Evolutionary conservation across 495 filamentous ascomycete genomes (phyloP).

Genomic region (Talaromyces adpressus): DNA sequence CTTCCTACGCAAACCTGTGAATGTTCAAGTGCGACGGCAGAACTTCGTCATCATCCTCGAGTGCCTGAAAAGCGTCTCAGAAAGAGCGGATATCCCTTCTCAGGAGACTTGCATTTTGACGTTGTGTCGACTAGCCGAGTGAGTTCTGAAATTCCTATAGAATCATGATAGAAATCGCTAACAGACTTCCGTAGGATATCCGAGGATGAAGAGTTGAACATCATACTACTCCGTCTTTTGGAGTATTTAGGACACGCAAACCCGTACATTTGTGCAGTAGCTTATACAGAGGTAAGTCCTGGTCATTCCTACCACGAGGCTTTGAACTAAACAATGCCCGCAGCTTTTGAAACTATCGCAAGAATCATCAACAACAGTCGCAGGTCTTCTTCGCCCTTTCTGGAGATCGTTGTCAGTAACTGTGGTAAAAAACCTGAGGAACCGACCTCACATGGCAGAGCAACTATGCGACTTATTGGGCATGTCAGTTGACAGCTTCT

Average conservation of each 20-base stretch:
- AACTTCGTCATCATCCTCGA: constrained; percentile 65
- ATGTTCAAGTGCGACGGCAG: constrained; percentile 38
- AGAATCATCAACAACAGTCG: constrained; percentile 47
- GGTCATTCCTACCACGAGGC: constrained; percentile 5
- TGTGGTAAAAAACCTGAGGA: constrained; percentile 72
- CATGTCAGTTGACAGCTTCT: constrained; percentile 62
- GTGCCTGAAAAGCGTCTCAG: constrained; percentile 62
- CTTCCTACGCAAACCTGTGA: constrained; percentile 52
- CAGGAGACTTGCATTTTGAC: constrained; percentile 83
- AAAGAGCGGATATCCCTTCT: constrained; percentile 51
- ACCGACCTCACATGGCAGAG: constrained; percentile 73
- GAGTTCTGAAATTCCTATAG: constrained; percentile 12
- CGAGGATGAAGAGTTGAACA: constrained; percentile 71
- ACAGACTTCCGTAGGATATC: constrained; percentile 37
- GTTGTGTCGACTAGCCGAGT: constrained; percentile 73
- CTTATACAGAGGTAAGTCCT: constrained; percentile 68
- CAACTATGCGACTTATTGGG: constrained; percentile 72
- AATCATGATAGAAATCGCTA: neutral
- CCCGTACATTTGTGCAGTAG: constrained; percentile 65
- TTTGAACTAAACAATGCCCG: constrained; percentile 8
- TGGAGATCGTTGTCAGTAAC: constrained; percentile 76
- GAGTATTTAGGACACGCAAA: constrained; percentile 84
- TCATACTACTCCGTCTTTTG: constrained; percentile 73
- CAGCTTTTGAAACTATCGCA: constrained; percentile 60
- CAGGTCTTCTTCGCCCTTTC: constrained; percentile 71